Conservation (phyloP, 805 yeast genomes). For the Candida nemodendra region DNA sequence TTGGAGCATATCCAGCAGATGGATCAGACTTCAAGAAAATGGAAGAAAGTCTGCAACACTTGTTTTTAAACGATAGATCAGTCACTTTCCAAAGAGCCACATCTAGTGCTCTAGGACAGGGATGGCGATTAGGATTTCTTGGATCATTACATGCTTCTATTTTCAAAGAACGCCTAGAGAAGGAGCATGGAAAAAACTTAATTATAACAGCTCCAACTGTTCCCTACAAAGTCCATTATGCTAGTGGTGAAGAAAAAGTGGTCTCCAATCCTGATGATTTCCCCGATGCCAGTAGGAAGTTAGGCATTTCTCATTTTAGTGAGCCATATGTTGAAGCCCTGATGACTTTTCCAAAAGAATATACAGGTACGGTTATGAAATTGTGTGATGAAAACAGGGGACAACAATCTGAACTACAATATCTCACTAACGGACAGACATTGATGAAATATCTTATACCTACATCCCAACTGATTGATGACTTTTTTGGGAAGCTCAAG, state of each 20-base stretch:
- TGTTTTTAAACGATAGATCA: conserved; percentile 88
- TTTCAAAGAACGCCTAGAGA: conserved; percentile 85
- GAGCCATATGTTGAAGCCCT: conserved; percentile 91
- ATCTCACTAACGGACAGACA: conserved; percentile 77
- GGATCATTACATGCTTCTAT: conserved; percentile 96
- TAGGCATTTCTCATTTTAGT: conserved; percentile 47
- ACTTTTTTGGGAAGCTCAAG: conserved; percentile 90
- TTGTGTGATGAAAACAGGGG: conserved; percentile 86
- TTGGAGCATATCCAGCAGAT: conserved; percentile 97
- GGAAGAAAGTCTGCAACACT: conserved; percentile 85
- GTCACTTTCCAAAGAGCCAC: conserved; percentile 88
- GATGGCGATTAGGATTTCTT: conserved; percentile 94
- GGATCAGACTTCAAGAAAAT: conserved; percentile 84
- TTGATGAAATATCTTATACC: conserved; percentile 79
- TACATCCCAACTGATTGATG: conserved; percentile 86
- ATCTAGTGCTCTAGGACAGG: conserved; percentile 92
- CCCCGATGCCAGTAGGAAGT: conserved; percentile 56
- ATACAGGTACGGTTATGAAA: conserved; percentile 81
- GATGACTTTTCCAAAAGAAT: conserved; percentile 89
- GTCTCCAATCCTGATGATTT: conserved; percentile 92
- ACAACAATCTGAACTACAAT: conserved; percentile 72
- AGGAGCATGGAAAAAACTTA: conserved; percentile 90
- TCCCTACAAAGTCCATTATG: conserved; percentile 76
- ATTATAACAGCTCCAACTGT: conserved; percentile 96
- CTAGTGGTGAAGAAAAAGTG: conserved; percentile 60